A percentile compares a stretch with the other conserved stretches of the same genome.
Conservation (phyloP, 148 eudicot species). For the Chenopodium formosanum region DNA sequence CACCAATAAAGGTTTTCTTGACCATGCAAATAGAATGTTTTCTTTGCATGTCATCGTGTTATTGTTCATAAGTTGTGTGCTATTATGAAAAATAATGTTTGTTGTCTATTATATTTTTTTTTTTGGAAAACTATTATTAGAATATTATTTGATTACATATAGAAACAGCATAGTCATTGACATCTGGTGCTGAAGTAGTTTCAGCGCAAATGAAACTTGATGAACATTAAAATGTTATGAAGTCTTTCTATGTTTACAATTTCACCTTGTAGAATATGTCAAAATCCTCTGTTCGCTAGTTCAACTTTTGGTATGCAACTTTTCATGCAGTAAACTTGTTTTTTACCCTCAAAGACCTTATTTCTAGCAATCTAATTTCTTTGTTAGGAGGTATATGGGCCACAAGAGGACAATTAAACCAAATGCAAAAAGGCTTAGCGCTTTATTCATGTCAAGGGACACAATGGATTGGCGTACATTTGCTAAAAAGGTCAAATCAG, state of each 20-base stretch:
- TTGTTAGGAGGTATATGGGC: conserved; percentile 80
- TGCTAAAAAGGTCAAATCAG: conserved; percentile 76
- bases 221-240: not conserved
- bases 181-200: too few species aligned
- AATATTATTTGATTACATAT: too few species aligned
- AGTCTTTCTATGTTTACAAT: not conserved
- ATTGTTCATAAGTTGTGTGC: too few species aligned
- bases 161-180: too few species aligned
- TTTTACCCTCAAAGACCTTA: not conserved
- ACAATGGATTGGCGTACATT: conserved; percentile 71
- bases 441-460: conserved; percentile 61
- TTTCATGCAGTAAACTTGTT: not conserved
- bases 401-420: conserved; percentile 94
- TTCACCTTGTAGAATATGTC: not conserved
- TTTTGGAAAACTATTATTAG: too few species aligned
- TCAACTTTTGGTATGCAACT: not conserved
- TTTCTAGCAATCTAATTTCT: not conserved
- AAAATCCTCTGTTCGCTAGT: not conserved
- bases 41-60: too few species aligned
- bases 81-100: too few species aligned
- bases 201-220: too few species aligned
- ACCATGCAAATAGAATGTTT: too few species aligned
- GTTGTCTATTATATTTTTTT: too few species aligned
- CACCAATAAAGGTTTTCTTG: too few species aligned
- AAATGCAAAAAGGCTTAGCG: conserved; percentile 86